Percentiles rank a stretch among this genome's conserved stretches.
These are phyloP conservation scores for Elaeis guineensis DNA, from an alignment of 176 grass and related monocot species.

Conservation along the genomic window DNA sequence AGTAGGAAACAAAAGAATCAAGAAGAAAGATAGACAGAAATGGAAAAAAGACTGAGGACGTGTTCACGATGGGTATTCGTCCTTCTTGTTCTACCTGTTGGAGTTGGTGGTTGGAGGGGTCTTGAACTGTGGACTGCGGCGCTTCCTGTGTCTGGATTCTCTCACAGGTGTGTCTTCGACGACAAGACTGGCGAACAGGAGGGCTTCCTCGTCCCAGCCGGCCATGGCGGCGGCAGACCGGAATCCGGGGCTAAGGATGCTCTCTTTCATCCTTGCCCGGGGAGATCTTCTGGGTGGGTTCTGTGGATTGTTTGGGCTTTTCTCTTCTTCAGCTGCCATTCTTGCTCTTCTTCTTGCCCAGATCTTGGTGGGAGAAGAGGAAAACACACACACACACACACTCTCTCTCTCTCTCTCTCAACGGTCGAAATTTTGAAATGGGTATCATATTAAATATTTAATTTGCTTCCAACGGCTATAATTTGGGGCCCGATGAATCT, in stretches of 20 bases:
- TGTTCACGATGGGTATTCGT: too few relatives aligned
- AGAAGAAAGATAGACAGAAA: too few relatives aligned
- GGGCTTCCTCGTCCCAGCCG: conserved; percentile 89
- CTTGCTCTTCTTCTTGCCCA: too few relatives aligned
- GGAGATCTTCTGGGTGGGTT: neutral
- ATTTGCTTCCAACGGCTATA: too few relatives aligned
- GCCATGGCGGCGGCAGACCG: conserved; percentile 67
- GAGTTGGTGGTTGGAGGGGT: conserved; percentile 37
- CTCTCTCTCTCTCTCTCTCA: too few relatives aligned
- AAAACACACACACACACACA: too few relatives aligned
- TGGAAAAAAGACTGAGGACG: too few relatives aligned
- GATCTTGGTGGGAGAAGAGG: too few relatives aligned
- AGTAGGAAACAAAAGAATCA: too few relatives aligned
- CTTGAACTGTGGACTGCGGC: conserved; percentile 24
- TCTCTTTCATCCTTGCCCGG: conserved; percentile 29
- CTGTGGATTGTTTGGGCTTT: neutral
- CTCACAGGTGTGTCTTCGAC: conserved; percentile 96
- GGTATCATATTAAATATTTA: too few relatives aligned
- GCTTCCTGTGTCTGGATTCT: conserved; percentile 69
- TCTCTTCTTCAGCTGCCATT: conserved; percentile 18
- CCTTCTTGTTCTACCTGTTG: conserved; percentile 13
- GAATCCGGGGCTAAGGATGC: conserved; percentile 68
- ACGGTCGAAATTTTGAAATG: too few relatives aligned
- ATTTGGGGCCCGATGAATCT: too few relatives aligned
- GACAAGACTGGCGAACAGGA: conserved; percentile 64